phyloP scores from a whole-genome alignment of 2,329 filamentous ascomycete genomes.

The Fusarium mundagurra region DNA sequence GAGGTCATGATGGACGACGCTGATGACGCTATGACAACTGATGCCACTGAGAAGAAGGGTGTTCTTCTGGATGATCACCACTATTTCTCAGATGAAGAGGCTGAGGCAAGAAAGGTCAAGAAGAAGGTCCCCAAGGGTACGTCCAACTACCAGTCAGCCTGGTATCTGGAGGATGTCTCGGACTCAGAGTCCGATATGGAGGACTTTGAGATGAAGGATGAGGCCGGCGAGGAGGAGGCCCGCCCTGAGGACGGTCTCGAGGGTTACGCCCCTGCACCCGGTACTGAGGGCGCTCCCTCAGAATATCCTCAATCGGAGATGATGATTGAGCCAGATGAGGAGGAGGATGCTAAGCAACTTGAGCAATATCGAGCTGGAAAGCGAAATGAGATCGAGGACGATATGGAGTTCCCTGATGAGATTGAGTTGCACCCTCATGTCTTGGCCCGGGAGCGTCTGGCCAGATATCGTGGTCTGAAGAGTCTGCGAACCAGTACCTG shows the following conservation, averaged over 20 bases:
- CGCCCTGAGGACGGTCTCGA: constrained; percentile 87
- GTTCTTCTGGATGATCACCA: constrained; percentile 96
- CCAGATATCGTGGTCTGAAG: constrained; percentile 90
- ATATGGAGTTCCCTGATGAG: constrained; percentile 96
- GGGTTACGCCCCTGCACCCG: constrained; percentile 70
- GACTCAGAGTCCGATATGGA: constrained; percentile 88
- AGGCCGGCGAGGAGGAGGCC: constrained; percentile 63
- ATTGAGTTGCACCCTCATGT: constrained; percentile 93
- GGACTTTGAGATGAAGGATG: constrained; percentile 69
- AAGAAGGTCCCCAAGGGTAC: constrained; percentile 89
- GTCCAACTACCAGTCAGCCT: constrained; percentile 92
- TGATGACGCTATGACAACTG: constrained; percentile 57
- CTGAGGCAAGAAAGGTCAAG: constrained; percentile 61
- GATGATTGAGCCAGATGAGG: constrained; percentile 87
- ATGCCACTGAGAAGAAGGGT: constrained; percentile 73
- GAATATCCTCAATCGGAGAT: constrained; percentile 95
- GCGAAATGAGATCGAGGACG: constrained; percentile 84
- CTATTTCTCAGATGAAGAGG: constrained; percentile 88
- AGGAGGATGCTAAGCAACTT: constrained; percentile 79
- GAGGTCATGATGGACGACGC: constrained; percentile 76
- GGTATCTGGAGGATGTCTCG: constrained; percentile 86
- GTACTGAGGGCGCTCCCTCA: constrained; percentile 82
- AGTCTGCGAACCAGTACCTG: constrained; percentile 87
- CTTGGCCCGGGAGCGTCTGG: constrained; percentile 83
- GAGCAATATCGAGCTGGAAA: constrained; percentile 83